These are phyloP conservation scores for Brassica balearica DNA, from an alignment of 441 rosid genomes.

Conservation along the genomic window DNA sequence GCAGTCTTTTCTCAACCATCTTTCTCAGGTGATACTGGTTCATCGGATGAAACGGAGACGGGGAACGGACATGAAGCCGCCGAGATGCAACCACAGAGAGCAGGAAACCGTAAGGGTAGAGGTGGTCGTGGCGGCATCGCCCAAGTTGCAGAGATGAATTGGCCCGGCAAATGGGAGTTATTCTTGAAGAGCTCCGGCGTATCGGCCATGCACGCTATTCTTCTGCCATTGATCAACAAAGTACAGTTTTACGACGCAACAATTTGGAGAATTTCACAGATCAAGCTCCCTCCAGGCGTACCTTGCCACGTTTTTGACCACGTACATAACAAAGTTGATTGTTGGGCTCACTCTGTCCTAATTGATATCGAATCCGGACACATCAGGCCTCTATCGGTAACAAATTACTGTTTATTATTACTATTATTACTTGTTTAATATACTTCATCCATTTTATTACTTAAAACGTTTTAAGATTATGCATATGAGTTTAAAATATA, in stretches of 20 bases:
- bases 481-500: not conserved
- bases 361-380: slow-evolving; percentile 49
- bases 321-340: slow-evolving; percentile 47
- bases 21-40: not conserved
- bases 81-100: not conserved
- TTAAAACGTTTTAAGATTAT: not conserved
- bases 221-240: slow-evolving; percentile 59
- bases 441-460: not conserved
- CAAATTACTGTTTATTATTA: not conserved
- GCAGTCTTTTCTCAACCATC: not conserved
- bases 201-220: slow-evolving; percentile 73
- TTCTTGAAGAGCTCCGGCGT: slow-evolving; percentile 57
- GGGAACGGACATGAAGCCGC: slow-evolving; percentile 15
- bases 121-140: not conserved
- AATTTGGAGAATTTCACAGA: slow-evolving; percentile 53
- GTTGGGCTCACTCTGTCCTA: slow-evolving; percentile 61
- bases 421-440: not conserved
- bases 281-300: slow-evolving; percentile 44
- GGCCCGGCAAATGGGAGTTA: slow-evolving; percentile 59
- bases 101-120: not conserved
- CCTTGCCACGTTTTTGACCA: slow-evolving; percentile 49
- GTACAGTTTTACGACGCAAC: slow-evolving; percentile 73
- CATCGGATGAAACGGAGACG: not conserved
- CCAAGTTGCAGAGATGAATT: slow-evolving; percentile 26
- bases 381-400: slow-evolving; percentile 49